Evolutionary conservation across 2,329 filamentous ascomycete species (phyloP).

Genomic region (Penicillium griseofulvum): DNA sequence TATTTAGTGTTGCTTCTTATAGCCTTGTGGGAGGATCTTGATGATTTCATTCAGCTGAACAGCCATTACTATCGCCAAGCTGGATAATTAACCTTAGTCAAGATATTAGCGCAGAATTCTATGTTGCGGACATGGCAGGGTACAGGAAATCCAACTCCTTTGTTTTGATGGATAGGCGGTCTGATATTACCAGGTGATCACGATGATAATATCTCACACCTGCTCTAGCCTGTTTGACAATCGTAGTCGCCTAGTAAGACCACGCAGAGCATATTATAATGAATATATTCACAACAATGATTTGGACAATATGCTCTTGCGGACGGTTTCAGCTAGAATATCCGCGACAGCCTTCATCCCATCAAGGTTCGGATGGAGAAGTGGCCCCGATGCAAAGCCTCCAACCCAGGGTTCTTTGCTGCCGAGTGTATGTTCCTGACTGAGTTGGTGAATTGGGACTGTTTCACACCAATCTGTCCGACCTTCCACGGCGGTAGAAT

Average conservation of each 20-base stretch:
- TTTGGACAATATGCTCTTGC: background rate
- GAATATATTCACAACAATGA: background rate
- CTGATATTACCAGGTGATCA: background rate
- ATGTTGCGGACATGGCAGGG: conserved; percentile 21
- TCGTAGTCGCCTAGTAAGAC: background rate
- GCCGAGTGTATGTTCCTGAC: conserved; percentile 13
- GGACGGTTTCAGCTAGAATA: background rate
- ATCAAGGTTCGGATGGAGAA: conserved; percentile 14
- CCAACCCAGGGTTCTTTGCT: conserved; percentile 15
- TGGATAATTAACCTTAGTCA: conserved; percentile 11
- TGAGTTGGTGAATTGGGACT: conserved; percentile 15
- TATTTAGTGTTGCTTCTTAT: background rate
- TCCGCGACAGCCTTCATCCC: conserved; percentile 15
- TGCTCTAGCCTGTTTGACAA: background rate
- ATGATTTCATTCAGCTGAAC: too few relatives aligned
- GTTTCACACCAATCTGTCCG: conserved; percentile 16
- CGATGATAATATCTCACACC: background rate
- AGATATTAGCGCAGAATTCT: conserved; percentile 17
- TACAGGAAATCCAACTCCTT: conserved; percentile 33
- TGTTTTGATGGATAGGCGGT: conserved; percentile 12
- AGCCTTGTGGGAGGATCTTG: background rate
- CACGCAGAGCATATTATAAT: background rate
- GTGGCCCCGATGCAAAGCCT: conserved; percentile 1
- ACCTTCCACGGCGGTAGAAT: conserved; percentile 1
- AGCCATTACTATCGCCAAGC: background rate